Evolutionary conservation across 73 alveolate species (phyloP), one percentile per base, ranked within the genome.

Genomic region (Paramecium sexaurelia): DNA sequence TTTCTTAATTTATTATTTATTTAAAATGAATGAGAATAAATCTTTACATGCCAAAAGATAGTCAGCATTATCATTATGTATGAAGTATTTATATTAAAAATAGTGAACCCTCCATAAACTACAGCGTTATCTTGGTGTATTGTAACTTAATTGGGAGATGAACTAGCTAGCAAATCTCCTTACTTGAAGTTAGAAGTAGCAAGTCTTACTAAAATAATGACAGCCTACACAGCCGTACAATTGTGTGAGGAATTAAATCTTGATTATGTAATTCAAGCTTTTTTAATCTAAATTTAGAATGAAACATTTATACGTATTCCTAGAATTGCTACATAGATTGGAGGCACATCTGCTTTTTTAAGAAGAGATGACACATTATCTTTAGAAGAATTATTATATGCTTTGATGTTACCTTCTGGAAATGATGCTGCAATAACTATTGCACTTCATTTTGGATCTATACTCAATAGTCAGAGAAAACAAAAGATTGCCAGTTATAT

Each of bases 121-220:
- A 78, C 90, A 19, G 90, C 90, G 3, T 10, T 41, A 1, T 78
- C 90, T 78, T 78, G 90, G 90, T 78, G 90, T 22, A 78, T 78
- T 22, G 29, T 40, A 9, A 39, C 43, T 1, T 40, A 20, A 24
- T 24, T 17, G 7, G 90, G 90, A 33, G 90, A 78, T 22, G 90
- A 78, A 78, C 41, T 78, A 33, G 75, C 90, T 0, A 19, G 36
- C 26, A 78, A 78, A 39, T 24, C 75, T 43, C 61, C 90, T 45
- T 24, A 13, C 22, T 40, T 78, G 27, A 78, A 78, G 73, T 45
- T 24, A 73, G 98, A 96, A 78, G 93, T 96, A 6, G 98, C 98
- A 20, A 91, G 96, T 55, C 75, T 95, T 32, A 96, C 98, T 15
- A 96, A 96, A 82, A 94, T 96, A 33, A 95, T 92, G 97, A 96